Percentiles rank a stretch among this genome's conserved stretches.
phyloP scores from a whole-genome alignment of 305 asterid genomes.

The Lippia alba region DNA sequence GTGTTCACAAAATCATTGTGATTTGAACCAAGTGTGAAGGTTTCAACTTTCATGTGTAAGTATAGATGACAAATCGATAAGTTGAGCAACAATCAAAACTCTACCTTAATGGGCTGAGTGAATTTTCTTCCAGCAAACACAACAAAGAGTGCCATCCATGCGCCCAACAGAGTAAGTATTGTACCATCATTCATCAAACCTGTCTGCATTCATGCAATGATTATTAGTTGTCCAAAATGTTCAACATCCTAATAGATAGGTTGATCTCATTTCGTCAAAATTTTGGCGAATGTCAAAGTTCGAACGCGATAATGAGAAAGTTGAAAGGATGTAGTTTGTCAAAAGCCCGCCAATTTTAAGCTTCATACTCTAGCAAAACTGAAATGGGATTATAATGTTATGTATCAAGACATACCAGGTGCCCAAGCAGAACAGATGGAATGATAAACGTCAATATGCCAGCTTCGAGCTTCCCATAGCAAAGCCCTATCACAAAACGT shows the following conservation, averaged over 20 bases:
- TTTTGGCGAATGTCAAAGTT: background rate
- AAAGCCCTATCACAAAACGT: slow-evolving; percentile 62
- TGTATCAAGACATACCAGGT: slow-evolving; percentile 59
- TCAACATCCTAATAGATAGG: background rate
- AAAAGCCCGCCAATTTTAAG: background rate
- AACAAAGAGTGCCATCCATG: slow-evolving; percentile 82
- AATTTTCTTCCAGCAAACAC: slow-evolving; percentile 94
- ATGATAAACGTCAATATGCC: slow-evolving; percentile 76
- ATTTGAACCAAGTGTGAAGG: no score
- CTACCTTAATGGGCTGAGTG: slow-evolving; percentile 90
- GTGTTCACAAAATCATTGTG: background rate
- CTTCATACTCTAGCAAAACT: background rate
- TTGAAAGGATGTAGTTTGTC: no score
- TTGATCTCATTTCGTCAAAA: background rate
- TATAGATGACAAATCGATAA: background rate
- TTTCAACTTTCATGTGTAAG: background rate
- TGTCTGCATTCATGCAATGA: slow-evolving; percentile 44
- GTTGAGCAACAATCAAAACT: slow-evolving; percentile 16
- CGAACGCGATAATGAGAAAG: no score
- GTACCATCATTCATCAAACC: slow-evolving; percentile 85
- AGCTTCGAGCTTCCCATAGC: slow-evolving; percentile 97
- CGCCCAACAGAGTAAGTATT: slow-evolving; percentile 57
- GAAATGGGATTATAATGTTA: background rate
- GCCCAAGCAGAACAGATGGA: slow-evolving; percentile 85
- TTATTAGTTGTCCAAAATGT: background rate